Evolutionary conservation across 1,284 basidiomycete species (phyloP), one percentile per base, ranked within the genome.

Genomic region (Tilletiopsis washingtonensis): DNA sequence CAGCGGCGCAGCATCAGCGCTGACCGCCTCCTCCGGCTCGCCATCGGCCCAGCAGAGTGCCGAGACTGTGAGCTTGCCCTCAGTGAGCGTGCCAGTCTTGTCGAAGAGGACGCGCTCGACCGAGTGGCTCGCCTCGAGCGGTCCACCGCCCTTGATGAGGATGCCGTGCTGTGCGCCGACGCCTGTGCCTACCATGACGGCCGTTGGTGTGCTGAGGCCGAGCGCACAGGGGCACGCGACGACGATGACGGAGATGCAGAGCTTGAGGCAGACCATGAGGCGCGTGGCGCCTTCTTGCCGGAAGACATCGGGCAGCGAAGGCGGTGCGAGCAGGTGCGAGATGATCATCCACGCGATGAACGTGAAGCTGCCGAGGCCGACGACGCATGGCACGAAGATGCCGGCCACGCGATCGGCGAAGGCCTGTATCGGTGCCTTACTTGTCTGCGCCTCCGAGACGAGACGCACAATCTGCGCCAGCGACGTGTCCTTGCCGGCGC

Each of bases 141-240:
- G 91, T 19, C 85, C 80, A 3, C 91, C 94, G 40, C 94, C 91
- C 73, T 98, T 98, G 81, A 98, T 97, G 43, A 99, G 77, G 57
- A 99, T 98, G 0, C 94, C 94, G 68, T 97, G 91, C 77, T 87
- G 81, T 11, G 94, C 94, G 1, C 94, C 94, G 47, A 98, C 84
- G 0, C 94, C 94, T 0, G 94, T 98, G 25, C 94, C 94, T 36
- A 98, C 94, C 94, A 98, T 98, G 75, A 98, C 91, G 1, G 94
- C 94, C 0, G 94, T 98, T 0, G 94, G 94, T 0, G 94, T 98
- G 52, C 87, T 88, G 48, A 98, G 80, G 3, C 94, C 94, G 24
- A 99, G 80, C 0, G 94, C 94, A 71, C 94, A 99, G 0, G 94
- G 94, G 73, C 94, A 99, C 3, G 94, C 94, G 49, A 99, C 91